Conservation (phyloP, 805 yeast species). For the Candida pseudofarinosa region DNA sequence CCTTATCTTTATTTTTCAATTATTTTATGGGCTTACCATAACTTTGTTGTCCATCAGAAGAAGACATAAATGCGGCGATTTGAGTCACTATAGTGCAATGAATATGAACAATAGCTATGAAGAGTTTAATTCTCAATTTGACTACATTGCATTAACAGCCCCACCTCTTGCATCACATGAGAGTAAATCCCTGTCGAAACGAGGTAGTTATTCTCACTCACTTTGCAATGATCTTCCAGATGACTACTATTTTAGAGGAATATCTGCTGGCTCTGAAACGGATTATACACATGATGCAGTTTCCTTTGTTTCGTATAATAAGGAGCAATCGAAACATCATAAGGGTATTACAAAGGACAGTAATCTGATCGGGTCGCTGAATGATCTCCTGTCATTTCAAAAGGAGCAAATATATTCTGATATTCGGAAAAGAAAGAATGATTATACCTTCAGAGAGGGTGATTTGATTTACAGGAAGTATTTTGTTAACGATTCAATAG, state of each 20-base stretch:
- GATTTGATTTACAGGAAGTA: constrained; percentile 47
- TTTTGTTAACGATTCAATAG: constrained; percentile 38
- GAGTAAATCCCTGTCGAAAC: not conserved
- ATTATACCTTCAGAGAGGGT: constrained; percentile 59
- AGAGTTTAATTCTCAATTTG: constrained; percentile 22
- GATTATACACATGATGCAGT: not conserved
- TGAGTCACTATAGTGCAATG: constrained; percentile 1
- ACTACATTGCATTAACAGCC: constrained; percentile 17
- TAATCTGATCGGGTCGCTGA: not conserved
- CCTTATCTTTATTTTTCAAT: constrained; percentile 23
- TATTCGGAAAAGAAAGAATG: constrained; percentile 25
- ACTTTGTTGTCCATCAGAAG: constrained; percentile 22
- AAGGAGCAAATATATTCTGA: constrained; percentile 15
- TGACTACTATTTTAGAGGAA: constrained; percentile 13
- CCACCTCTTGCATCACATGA: not conserved
- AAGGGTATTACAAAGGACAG: not conserved
- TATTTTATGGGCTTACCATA: constrained; percentile 23
- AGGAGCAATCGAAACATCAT: not conserved
- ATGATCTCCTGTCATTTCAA: constrained; percentile 10
- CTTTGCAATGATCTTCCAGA: constrained; percentile 3
- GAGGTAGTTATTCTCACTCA: not conserved
- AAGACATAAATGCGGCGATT: constrained; percentile 4
- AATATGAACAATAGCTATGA: constrained; percentile 9
- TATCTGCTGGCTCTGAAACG: constrained; percentile 5
- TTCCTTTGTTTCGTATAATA: not conserved